phyloP scores from a whole-genome alignment of 805 yeast genomes.

The Candida ortonii region DNA sequence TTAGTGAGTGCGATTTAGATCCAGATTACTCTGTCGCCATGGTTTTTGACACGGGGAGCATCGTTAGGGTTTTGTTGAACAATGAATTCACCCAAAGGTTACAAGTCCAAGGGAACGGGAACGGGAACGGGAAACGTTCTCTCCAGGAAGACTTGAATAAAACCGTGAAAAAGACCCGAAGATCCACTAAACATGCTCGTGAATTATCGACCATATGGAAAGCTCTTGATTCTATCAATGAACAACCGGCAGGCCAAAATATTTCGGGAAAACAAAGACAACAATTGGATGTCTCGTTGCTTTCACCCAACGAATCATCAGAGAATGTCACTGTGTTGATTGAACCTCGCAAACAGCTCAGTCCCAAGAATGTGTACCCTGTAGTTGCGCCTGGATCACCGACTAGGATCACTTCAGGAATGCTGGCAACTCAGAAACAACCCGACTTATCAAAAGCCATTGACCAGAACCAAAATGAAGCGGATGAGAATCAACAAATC shows the following conservation, averaged over 20 bases:
- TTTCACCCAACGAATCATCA: slow-evolving; percentile 20
- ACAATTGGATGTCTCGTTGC: slow-evolving; percentile 20
- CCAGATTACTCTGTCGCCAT: slow-evolving; percentile 69
- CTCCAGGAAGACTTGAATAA: slow-evolving; percentile 25
- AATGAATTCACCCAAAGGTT: slow-evolving; percentile 32
- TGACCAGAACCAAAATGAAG: slow-evolving; percentile 22
- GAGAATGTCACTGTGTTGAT: slow-evolving; percentile 21
- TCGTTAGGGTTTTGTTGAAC: slow-evolving; percentile 44
- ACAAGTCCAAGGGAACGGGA: slow-evolving; percentile 1
- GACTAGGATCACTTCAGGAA: slow-evolving; percentile 37
- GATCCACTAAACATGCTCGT: no score
- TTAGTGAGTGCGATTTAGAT: slow-evolving; percentile 69
- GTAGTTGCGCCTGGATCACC: slow-evolving; percentile 35
- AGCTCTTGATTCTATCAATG: no score
- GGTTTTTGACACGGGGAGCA: slow-evolving; percentile 52
- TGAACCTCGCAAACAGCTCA: slow-evolving; percentile 25
- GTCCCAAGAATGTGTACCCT: slow-evolving; percentile 29
- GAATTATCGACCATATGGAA: no score
- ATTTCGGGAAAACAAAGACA: no score
- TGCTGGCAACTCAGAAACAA: slow-evolving; percentile 28
- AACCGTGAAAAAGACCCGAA: slow-evolving; percentile 33
- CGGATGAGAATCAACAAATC: slow-evolving; percentile 11
- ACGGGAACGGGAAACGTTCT: slow-evolving; percentile 23
- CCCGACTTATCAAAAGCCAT: slow-evolving; percentile 35
- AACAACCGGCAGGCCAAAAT: no score